Conservation (phyloP, 305 asterid genomes). For the Fraxinus xanthoxyloides region DNA sequence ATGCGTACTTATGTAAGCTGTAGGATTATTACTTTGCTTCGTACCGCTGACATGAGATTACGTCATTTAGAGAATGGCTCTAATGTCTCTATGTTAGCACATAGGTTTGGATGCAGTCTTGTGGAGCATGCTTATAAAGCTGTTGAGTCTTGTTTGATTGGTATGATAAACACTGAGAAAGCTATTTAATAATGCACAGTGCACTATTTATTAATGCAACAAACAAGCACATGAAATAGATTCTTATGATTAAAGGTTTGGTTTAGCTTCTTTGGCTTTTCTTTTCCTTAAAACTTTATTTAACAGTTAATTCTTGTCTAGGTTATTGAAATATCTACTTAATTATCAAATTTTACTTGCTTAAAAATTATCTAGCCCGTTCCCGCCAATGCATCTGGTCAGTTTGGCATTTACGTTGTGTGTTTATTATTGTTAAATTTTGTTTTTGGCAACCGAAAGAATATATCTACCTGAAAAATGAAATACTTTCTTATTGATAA, state of each 20-base stretch:
- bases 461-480: neutral
- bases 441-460: neutral
- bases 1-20: neutral
- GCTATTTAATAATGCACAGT: neutral
- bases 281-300: neutral
- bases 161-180: neutral
- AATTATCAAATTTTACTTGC: neutral
- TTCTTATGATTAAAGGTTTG: neutral
- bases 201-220: neutral
- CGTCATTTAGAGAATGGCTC: neutral
- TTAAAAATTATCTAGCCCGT: neutral
- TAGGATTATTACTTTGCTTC: neutral
- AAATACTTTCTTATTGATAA: neutral
- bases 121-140: neutral
- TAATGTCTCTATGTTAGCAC: neutral
- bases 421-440: neutral
- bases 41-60: neutral
- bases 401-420: neutral
- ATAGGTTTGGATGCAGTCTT: neutral
- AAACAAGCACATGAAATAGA: neutral
- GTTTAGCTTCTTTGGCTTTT: neutral
- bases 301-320: neutral
- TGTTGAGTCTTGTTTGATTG: neutral
- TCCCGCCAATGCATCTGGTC: neutral
- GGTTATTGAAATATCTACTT: neutral